These are phyloP conservation scores for Quercus cerris DNA, from an alignment of 306 rosid species.

Conservation along the genomic window DNA sequence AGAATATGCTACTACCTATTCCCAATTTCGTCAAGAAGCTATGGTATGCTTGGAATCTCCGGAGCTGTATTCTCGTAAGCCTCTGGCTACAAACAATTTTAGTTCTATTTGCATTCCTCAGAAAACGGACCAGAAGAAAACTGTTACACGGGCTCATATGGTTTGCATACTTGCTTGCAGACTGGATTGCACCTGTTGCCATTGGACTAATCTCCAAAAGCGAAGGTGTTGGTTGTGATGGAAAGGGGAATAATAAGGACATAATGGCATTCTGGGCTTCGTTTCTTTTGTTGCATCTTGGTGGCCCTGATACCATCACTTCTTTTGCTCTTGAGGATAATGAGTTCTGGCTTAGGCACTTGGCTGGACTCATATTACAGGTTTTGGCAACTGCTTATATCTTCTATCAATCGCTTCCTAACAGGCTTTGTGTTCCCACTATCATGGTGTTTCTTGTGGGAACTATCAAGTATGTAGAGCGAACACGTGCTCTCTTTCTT, in stretches of 20 bases:
- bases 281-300: constrained; percentile 33
- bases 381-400: constrained; percentile 15
- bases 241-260: background rate
- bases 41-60: constrained; percentile 21
- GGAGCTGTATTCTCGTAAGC: constrained; percentile 6
- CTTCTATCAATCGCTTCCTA: background rate
- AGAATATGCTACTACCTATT: too few relatives aligned
- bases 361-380: constrained; percentile 11
- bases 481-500: constrained; percentile 21
- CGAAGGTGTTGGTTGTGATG: background rate
- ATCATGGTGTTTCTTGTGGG: constrained; percentile 18
- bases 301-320: constrained; percentile 35
- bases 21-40: background rate
- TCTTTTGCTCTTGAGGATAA: constrained; percentile 38
- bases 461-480: constrained; percentile 28
- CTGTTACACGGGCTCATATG: constrained; percentile 9
- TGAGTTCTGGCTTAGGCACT: constrained; percentile 34
- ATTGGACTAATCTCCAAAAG: constrained; percentile 25
- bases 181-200: constrained; percentile 23
- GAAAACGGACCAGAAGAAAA: constrained; percentile 16
- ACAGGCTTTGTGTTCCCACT: constrained; percentile 10
- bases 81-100: constrained; percentile 6
- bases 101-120: background rate
- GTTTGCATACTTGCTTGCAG: constrained; percentile 24
- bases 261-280: constrained; percentile 29